Evolutionary conservation across 805 yeast species (phyloP).

Genomic region (Candida verbasci): DNA sequence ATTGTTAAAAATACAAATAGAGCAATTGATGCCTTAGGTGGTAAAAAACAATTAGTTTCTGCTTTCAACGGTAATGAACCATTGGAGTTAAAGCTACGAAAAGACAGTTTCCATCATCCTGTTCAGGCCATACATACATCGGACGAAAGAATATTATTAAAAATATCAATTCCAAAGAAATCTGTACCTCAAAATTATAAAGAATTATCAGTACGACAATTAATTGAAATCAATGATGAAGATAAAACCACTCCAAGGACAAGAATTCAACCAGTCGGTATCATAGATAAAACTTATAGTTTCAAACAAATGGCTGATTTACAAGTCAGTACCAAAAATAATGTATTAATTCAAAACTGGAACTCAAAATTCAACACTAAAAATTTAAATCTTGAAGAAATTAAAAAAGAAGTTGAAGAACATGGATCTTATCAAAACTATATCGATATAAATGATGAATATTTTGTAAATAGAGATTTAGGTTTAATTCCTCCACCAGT

Average conservation of each 20-base stretch:
- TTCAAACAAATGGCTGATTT: conserved; percentile 88
- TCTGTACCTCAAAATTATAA: conserved; percentile 37
- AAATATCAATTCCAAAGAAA: conserved; percentile 56
- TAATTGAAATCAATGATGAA: conserved; percentile 30
- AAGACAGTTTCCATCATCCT: conserved; percentile 55
- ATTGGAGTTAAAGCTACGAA: conserved; percentile 38
- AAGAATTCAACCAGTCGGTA: conserved; percentile 56
- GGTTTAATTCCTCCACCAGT: conserved; percentile 84
- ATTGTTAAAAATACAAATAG: conserved; percentile 56
- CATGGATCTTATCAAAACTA: conserved; percentile 24
- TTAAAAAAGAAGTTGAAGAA: conserved; percentile 20
- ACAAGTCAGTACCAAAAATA: conserved; percentile 63
- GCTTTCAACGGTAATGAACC: conserved; percentile 36
- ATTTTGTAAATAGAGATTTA: conserved; percentile 35
- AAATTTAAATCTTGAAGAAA: conserved; percentile 21
- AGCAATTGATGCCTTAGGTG: conserved; percentile 72
- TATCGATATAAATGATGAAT: conserved; percentile 9
- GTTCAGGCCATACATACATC: conserved; percentile 49
- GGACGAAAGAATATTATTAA: conserved; percentile 55
- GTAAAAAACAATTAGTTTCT: conserved; percentile 38
- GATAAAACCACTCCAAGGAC: conserved; percentile 21
- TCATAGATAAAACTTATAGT: conserved; percentile 63
- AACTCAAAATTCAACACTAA: conserved; percentile 18
- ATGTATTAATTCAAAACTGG: conserved; percentile 30
- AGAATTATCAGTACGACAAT: conserved; percentile 37